Evolutionary conservation across 176 grass and related monocot genomes (phyloP).

Genomic region (Triticum turgidum): DNA sequence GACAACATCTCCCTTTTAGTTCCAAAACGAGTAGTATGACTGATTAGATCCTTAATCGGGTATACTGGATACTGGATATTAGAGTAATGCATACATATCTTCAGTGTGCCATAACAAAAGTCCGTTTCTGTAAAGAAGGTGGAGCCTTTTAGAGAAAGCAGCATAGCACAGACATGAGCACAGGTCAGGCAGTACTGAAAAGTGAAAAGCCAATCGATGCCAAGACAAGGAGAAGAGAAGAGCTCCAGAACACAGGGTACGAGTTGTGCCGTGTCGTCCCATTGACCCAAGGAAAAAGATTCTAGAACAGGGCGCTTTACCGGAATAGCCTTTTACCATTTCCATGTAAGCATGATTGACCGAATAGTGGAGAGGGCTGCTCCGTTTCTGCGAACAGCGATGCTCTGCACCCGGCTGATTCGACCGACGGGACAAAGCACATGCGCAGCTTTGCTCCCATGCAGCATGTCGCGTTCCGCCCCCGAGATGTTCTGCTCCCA

Average conservation of each 20-base stretch:
- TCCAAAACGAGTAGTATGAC: no score
- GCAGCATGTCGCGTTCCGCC: conserved; percentile 18
- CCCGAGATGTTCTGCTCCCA: conserved; percentile 10
- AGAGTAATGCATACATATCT: neutral
- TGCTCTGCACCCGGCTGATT: conserved; percentile 28
- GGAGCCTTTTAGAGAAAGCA: neutral
- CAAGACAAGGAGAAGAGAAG: conserved; percentile 3
- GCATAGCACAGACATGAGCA: neutral
- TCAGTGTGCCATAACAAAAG: neutral
- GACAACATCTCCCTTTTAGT: no score
- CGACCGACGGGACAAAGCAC: conserved; percentile 38
- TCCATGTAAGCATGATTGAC: conserved; percentile 40
- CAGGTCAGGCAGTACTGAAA: neutral
- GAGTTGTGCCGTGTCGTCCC: neutral
- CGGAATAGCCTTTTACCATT: conserved; percentile 44
- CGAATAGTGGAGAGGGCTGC: conserved; percentile 21
- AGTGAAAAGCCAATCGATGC: neutral
- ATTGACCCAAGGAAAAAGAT: conserved; percentile 35
- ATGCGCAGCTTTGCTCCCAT: conserved; percentile 27
- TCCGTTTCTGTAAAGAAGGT: neutral
- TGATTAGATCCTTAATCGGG: no score
- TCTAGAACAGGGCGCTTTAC: conserved; percentile 22
- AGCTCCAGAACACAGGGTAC: no score
- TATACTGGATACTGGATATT: neutral
- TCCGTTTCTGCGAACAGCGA: neutral